Conservation (phyloP, 1,139 yeast species). For the Arxiozyma telluris region DNA sequence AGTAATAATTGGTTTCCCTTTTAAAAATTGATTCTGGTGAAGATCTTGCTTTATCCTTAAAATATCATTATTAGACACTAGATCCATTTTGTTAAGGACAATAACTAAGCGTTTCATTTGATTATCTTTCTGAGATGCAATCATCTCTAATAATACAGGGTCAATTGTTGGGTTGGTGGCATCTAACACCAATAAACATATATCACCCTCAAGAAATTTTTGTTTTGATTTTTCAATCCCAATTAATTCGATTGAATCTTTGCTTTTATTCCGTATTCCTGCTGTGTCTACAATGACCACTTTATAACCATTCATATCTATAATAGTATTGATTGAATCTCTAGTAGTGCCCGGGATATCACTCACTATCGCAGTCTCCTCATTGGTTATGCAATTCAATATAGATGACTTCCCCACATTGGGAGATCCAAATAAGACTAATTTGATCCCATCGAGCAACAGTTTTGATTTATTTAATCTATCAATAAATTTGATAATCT, state of each 20-base stretch:
- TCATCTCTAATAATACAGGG: slow-evolving; percentile 15
- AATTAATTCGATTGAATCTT: slow-evolving; percentile 62
- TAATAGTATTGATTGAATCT: slow-evolving; percentile 72
- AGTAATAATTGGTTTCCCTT: slow-evolving; percentile 25
- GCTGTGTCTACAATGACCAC: slow-evolving; percentile 89
- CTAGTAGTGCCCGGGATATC: slow-evolving; percentile 91
- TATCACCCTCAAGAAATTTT: slow-evolving; percentile 50
- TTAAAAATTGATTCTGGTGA: slow-evolving; percentile 16
- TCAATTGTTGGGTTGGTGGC: slow-evolving; percentile 12
- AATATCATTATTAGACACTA: slow-evolving; percentile 30
- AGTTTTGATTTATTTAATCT: slow-evolving; percentile 55
- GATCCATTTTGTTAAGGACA: slow-evolving; percentile 55
- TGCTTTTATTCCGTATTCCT: slow-evolving; percentile 56
- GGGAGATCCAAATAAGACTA: slow-evolving; percentile 81
- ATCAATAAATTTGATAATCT: slow-evolving; percentile 42
- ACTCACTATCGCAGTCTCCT: slow-evolving; percentile 88
- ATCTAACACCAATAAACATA: slow-evolving; percentile 46
- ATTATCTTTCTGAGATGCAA: slow-evolving; percentile 30
- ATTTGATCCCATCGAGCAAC: slow-evolving; percentile 60
- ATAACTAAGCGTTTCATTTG: slow-evolving; percentile 33
- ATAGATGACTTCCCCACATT: slow-evolving; percentile 94
- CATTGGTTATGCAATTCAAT: slow-evolving; percentile 60
- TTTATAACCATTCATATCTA: slow-evolving; percentile 78
- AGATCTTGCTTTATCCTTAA: slow-evolving; percentile 19
- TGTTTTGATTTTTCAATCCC: slow-evolving; percentile 73